Evolutionary conservation across 768 basidiomycete species (phyloP).

Genomic region (Artomyces pyxidatus): DNA sequence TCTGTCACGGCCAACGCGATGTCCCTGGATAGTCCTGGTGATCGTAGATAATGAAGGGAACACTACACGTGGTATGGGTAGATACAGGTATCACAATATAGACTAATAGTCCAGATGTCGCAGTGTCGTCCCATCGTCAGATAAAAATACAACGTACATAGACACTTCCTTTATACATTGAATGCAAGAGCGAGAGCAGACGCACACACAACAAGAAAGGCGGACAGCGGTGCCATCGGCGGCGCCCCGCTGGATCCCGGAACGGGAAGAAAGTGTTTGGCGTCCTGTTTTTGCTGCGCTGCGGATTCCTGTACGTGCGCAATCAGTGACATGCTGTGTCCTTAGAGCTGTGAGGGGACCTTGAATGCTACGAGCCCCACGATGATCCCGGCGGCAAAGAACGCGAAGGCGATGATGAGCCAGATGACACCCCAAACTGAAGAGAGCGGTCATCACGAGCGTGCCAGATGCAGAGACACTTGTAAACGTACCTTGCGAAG

Average conservation of each 20-base stretch:
- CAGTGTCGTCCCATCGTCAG: too few species aligned
- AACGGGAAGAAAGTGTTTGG: conserved; percentile 51
- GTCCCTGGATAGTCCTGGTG: too few species aligned
- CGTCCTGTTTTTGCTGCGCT: conserved; percentile 43
- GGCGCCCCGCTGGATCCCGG: conserved; percentile 37
- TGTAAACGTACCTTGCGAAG: conserved; percentile 53
- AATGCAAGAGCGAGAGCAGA: too few species aligned
- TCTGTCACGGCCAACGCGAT: too few species aligned
- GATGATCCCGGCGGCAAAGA: conserved; percentile 68
- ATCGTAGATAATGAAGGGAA: too few species aligned
- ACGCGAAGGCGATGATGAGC: conserved; percentile 66
- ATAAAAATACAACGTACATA: too few species aligned
- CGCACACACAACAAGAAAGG: too few species aligned
- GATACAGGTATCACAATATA: too few species aligned
- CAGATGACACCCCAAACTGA: conserved; percentile 86
- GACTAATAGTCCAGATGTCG: too few species aligned
- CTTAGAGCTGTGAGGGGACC: conserved; percentile 28
- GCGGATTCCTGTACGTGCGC: conserved; percentile 43
- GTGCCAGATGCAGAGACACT: neutral
- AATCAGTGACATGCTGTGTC: neutral
- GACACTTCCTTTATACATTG: too few species aligned
- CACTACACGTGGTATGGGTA: too few species aligned
- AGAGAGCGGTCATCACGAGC: neutral
- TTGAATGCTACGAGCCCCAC: conserved; percentile 80
- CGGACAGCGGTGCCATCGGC: too few species aligned